Evolutionary conservation across 139 green algal species (phyloP).

Genomic region (Volvox reticuliferus): DNA sequence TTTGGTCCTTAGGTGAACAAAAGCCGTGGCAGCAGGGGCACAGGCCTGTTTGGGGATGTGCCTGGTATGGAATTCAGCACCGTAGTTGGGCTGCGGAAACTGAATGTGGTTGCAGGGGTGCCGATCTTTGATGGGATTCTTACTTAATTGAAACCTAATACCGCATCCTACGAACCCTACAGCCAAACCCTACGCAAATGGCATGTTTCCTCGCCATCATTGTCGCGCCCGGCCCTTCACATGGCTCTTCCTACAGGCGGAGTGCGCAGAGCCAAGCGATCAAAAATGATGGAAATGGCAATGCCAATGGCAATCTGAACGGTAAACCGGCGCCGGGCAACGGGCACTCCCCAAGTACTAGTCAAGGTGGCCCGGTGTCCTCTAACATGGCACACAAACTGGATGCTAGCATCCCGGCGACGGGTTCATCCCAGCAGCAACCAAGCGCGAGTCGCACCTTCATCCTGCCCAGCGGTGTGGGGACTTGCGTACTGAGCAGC

Average conservation of each 20-base stretch:
- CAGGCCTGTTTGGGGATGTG: too few relatives aligned
- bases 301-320: neutral
- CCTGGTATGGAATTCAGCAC: too few relatives aligned
- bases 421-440: neutral
- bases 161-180: too few relatives aligned
- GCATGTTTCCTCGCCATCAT: neutral
- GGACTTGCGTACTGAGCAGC: slow-evolving; percentile 36
- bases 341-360: neutral
- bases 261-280: neutral
- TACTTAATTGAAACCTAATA: too few relatives aligned
- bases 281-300: neutral
- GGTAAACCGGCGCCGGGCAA: neutral
- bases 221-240: neutral
- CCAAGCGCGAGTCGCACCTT: neutral
- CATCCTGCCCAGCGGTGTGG: slow-evolving; percentile 31
- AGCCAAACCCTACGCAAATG: too few relatives aligned
- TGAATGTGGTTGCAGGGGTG: too few relatives aligned
- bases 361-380: neutral
- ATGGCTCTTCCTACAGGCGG: neutral
- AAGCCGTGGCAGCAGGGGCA: neutral
- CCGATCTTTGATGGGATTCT: too few relatives aligned
- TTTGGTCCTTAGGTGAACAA: too few relatives aligned
- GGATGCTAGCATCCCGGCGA: neutral
- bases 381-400: neutral
- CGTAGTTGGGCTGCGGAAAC: too few relatives aligned